Conservation (phyloP, 352 stramenopile genomes). For the Phytophthora sp. region DNA sequence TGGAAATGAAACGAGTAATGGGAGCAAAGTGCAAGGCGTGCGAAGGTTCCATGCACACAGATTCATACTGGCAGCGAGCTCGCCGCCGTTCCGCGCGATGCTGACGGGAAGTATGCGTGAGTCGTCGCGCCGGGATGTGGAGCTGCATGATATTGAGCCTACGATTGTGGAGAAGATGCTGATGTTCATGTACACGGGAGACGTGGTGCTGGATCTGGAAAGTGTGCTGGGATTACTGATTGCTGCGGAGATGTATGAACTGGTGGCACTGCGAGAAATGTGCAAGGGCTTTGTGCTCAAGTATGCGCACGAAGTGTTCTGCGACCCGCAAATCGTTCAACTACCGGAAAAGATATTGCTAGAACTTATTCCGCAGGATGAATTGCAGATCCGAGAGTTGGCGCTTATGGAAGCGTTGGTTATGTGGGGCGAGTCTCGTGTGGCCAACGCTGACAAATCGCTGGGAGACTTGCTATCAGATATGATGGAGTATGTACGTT, state of each 20-base stretch:
- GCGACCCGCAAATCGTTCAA: constrained; percentile 72
- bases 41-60: constrained; percentile 69
- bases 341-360: constrained; percentile 85
- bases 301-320: constrained; percentile 84
- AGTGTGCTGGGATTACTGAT: constrained; percentile 81
- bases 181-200: constrained; percentile 86
- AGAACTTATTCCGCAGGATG: constrained; percentile 81
- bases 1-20: constrained; percentile 4
- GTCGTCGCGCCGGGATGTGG: constrained; percentile 68
- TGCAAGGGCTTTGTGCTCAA: constrained; percentile 86
- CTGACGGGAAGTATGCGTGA: constrained; percentile 84
- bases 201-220: constrained; percentile 75
- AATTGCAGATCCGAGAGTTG: constrained; percentile 87
- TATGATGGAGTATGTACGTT: constrained; percentile 86
- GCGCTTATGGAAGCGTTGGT: constrained; percentile 81
- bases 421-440: constrained; percentile 78
- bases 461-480: constrained; percentile 69
- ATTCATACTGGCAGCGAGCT: constrained; percentile 87
- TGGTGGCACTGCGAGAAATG: constrained; percentile 77
- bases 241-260: constrained; percentile 85
- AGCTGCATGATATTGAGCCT: constrained; percentile 69
- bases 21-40: constrained; percentile 3
- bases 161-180: constrained; percentile 83
- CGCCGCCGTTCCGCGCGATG: constrained; percentile 84
- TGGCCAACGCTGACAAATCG: constrained; percentile 46